phyloP scores from a whole-genome alignment of 1,284 basidiomycete genomes.

The Ustilago curta region DNA sequence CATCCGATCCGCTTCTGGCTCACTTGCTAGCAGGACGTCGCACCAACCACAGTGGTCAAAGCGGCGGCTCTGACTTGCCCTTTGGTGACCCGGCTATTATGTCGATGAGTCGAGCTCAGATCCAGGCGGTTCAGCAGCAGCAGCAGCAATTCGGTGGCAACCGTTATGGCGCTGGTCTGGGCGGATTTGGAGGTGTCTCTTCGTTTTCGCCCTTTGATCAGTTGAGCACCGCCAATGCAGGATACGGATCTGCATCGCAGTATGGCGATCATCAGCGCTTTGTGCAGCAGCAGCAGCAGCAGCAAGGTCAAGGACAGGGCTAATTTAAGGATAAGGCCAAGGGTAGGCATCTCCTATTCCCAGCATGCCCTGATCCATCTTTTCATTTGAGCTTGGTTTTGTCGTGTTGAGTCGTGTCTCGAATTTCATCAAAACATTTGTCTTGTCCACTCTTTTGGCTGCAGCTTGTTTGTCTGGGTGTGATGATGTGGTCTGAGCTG shows the following conservation, averaged over 20 bases:
- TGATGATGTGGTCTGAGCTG: neutral
- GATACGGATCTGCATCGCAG: conserved; percentile 30
- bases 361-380: conserved; percentile 29
- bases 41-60: conserved; percentile 26
- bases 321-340: conserved; percentile 31
- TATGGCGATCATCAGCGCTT: conserved; percentile 43
- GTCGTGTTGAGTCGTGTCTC: conserved; percentile 7
- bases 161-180: conserved; percentile 32
- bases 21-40: conserved; percentile 60
- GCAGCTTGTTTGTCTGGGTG: too few relatives aligned
- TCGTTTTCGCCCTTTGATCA: conserved; percentile 50
- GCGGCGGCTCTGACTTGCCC: conserved; percentile 36
- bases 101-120: conserved; percentile 58
- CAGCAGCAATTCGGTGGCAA: conserved; percentile 47
- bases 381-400: neutral
- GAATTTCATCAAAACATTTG: conserved; percentile 4
- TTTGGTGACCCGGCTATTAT: conserved; percentile 63
- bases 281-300: conserved; percentile 35
- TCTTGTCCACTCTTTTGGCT: neutral
- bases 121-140: conserved; percentile 52
- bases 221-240: conserved; percentile 30
- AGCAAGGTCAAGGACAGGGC: conserved; percentile 24
- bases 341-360: conserved; percentile 25
- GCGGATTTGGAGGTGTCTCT: conserved; percentile 31
- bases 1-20: conserved; percentile 62